Evolutionary conservation across 164 flowering plant genomes (phyloP), one percentile per base, ranked within the genome.

Genomic region (Macadamia integrifolia): DNA sequence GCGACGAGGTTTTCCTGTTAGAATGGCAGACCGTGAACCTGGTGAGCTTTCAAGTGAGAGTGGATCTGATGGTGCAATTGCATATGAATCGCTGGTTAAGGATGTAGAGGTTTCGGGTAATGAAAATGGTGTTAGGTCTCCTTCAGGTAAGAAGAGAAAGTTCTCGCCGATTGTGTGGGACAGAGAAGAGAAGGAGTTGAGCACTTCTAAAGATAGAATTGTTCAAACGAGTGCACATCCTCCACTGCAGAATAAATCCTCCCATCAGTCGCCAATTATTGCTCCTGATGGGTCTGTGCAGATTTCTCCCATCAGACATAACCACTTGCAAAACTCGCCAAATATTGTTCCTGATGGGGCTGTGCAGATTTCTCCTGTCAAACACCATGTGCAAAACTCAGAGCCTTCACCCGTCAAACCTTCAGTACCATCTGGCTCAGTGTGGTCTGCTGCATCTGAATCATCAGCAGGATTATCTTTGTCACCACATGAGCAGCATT

Each of bases 41-140:
- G 97, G 97, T 49, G 98, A 91, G 72, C 71, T 93, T 68, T 88
- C 93, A 0, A 89, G 93, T 79, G 97, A 88, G 69, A 87, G 89
- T 82, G 97, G 86, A 31, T 88, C 91, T 66, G 91, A 92, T 66
- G 91, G 78, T 52, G 84, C 77, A n/a, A 69, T 70, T 53, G 89
- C 77, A 23, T 77, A 79, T 6, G 92, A 71, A 35, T 65, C 72
- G 0, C 76, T 32, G 56, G 75, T 52, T 40, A 77, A 71, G 32
- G 82, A 75, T 58, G 56, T 13, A 62, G 85, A 75, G 35, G 68
- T 56, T 58, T 49, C 66, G 0, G 75, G 69, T 67, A 66, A 64
- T 32, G 91, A 83, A 58, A 85, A 86, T 77, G 86, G 80, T 61
- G 71, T 28, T 31, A 58, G 12, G 49, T 69, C 78, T 9, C 75